Percentiles rank a stretch among this genome's conserved stretches.
phyloP scores from a whole-genome alignment of 345 rosid genomes.

The Arabidopsis thaliana region TAIR10.1 NC_003070.9:128001-128500 shows the following conservation, averaged over 20 bases:
- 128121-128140: constrained; percentile 51
- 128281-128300: constrained; percentile 82
- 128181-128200: constrained; percentile 49
- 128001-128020: constrained; percentile 22
- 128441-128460: constrained; percentile 30
- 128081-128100: constrained; percentile 82
- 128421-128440: constrained; percentile 5
- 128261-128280: constrained; percentile 89
- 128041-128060: constrained; percentile 88
- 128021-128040: constrained; percentile 89
- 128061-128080: constrained; percentile 88
- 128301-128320: constrained; percentile 77
- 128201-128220: constrained; percentile 56
- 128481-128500: constrained; percentile 66
- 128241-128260: constrained; percentile 83
- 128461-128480: constrained; percentile 50
- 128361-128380: not conserved
- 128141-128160: constrained; percentile 47
- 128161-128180: constrained; percentile 52
- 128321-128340: constrained; percentile 5
- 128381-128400: not conserved
- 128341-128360: not conserved
- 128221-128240: constrained; percentile 68
- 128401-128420: not conserved
- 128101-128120: constrained; percentile 74